Conservation (phyloP, 1,139 yeast species). For the Insectozyma bohioensis region DNA sequence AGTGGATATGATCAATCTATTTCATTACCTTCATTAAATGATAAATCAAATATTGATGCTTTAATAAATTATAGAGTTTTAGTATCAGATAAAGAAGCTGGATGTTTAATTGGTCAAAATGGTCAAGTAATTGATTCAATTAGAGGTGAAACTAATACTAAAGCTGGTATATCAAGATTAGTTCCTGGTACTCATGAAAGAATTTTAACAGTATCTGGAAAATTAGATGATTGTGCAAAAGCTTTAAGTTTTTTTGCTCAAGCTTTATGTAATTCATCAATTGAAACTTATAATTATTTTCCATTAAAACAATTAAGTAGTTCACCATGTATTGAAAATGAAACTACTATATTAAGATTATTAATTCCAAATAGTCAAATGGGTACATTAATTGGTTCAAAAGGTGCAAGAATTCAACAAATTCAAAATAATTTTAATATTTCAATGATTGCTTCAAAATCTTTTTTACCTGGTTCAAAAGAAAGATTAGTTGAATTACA, state of each 20-base stretch:
- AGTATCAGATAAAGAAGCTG: slow-evolving; percentile 86
- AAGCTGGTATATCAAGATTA: slow-evolving; percentile 86
- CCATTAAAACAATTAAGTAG: slow-evolving; percentile 62
- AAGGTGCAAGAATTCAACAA: slow-evolving; percentile 78
- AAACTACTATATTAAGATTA: slow-evolving; percentile 62
- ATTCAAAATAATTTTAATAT: slow-evolving; percentile 71
- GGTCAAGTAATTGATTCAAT: slow-evolving; percentile 80
- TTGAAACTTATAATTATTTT: slow-evolving; percentile 51
- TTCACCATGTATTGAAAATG: slow-evolving; percentile 50
- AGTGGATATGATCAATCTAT: slow-evolving; percentile 14
- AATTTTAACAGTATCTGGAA: slow-evolving; percentile 78
- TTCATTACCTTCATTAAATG: slow-evolving; percentile 31
- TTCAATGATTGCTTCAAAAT: slow-evolving; percentile 86
- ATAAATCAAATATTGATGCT: slow-evolving; percentile 30
- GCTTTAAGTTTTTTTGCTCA: slow-evolving; percentile 74
- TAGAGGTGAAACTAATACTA: slow-evolving; percentile 75
- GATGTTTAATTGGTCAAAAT: slow-evolving; percentile 85
- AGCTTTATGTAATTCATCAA: slow-evolving; percentile 49
- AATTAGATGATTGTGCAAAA: slow-evolving; percentile 68
- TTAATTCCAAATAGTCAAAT: slow-evolving; percentile 83
- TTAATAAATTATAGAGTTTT: slow-evolving; percentile 64
- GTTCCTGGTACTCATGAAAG: slow-evolving; percentile 83
- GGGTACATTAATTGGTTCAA: slow-evolving; percentile 89
- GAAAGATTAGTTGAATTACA: slow-evolving; percentile 89
- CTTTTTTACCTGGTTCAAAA: slow-evolving; percentile 77